Evolutionary conservation across 768 basidiomycete genomes (phyloP).

Genomic region (Boletus insuetus): DNA sequence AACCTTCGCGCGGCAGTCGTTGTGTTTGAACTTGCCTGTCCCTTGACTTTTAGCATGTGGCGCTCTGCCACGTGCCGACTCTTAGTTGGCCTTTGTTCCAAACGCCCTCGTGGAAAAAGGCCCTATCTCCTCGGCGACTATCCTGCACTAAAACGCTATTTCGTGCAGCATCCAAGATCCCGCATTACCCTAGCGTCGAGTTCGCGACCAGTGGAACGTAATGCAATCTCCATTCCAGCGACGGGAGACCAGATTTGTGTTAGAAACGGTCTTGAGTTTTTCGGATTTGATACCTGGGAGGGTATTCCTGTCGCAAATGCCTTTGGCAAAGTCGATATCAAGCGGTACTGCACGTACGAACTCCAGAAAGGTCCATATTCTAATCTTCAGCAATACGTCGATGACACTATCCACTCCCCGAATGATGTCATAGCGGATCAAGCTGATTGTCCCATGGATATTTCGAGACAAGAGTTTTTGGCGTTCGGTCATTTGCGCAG

Average conservation of each 20-base stretch:
- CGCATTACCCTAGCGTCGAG: too few relatives aligned
- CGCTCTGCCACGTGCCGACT: constrained; percentile 23
- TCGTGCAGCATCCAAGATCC: not conserved
- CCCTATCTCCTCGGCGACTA: constrained; percentile 6
- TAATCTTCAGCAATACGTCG: too few relatives aligned
- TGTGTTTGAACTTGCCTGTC: constrained; percentile 43
- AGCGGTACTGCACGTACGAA: not conserved
- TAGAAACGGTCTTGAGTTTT: too few relatives aligned
- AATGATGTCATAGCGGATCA: constrained; percentile 36
- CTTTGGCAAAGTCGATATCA: not conserved
- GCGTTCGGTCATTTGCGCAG: constrained; percentile 35
- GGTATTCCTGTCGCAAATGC: not conserved
- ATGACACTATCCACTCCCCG: not conserved
- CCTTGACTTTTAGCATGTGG: constrained; percentile 40
- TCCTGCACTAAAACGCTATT: not conserved
- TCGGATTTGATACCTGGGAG: too few relatives aligned
- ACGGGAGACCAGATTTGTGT: too few relatives aligned
- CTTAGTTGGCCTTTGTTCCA: constrained; percentile 34
- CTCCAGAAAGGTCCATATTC: constrained; percentile 23
- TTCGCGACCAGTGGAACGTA: not conserved
- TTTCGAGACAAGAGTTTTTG: constrained; percentile 33
- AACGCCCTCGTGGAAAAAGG: not conserved
- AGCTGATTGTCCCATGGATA: constrained; percentile 34
- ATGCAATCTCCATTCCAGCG: too few relatives aligned
- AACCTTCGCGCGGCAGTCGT: constrained; percentile 17